Percentiles rank a stretch among this genome's conserved stretches.
These are phyloP conservation scores for Solanum hybrid DNA, from an alignment of 305 asterid species.

Conservation along the genomic window DNA sequence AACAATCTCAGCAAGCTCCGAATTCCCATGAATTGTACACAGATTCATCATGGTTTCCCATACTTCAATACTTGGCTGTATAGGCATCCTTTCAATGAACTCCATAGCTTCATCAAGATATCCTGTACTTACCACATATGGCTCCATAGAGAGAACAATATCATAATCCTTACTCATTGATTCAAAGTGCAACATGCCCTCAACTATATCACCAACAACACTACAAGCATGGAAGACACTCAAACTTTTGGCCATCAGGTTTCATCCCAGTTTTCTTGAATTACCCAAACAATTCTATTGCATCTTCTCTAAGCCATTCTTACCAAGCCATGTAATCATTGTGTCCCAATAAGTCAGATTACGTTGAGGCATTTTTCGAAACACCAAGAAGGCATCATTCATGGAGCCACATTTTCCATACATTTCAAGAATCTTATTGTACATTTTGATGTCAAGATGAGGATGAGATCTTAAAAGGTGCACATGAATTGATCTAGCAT, in stretches of 20 bases:
- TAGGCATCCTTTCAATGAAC: constrained; percentile 62
- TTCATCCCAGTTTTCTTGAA: constrained; percentile 51
- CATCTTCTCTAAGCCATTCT: constrained; percentile 61
- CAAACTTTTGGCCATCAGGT: constrained; percentile 70
- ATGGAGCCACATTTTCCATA: constrained; percentile 65
- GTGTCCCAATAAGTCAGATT: constrained; percentile 80
- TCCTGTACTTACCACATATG: constrained; percentile 67
- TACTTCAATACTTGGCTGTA: constrained; percentile 42
- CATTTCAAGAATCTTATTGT: constrained; percentile 71
- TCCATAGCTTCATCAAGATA: constrained; percentile 67
- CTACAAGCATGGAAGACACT: constrained; percentile 66
- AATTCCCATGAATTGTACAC: constrained; percentile 64
- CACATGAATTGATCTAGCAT: constrained; percentile 52
- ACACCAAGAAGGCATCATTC: constrained; percentile 55
- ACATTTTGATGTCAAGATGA: constrained; percentile 38
- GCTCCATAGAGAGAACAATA: constrained; percentile 57
- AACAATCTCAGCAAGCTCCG: constrained; percentile 51
- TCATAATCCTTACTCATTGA: constrained; percentile 58
- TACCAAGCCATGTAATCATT: constrained; percentile 65
- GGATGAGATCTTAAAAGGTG: constrained; percentile 40
- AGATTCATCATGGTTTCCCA: constrained; percentile 65
- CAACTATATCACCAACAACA: constrained; percentile 39
- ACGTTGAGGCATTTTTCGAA: constrained; percentile 45
- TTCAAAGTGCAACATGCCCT: constrained; percentile 73
- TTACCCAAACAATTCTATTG: constrained; percentile 59